Conservation (phyloP, 768 basidiomycete species). For the Lactarius hatsudake region DNA sequence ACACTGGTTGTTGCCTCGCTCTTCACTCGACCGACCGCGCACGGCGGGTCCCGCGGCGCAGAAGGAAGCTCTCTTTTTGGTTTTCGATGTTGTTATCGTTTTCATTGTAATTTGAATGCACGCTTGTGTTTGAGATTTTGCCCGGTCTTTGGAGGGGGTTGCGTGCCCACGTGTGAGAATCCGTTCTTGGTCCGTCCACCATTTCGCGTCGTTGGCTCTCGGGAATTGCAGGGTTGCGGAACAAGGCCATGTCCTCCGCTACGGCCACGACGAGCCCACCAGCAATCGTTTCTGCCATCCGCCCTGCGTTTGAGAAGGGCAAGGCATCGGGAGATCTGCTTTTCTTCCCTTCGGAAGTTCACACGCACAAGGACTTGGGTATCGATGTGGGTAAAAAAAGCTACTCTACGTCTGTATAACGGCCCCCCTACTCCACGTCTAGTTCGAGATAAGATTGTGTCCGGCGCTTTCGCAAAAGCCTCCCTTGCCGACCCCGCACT, state of each 20-base stretch:
- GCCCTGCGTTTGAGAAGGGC: slow-evolving; percentile 56
- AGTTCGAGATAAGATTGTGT: slow-evolving; percentile 88
- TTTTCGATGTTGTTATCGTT: background rate
- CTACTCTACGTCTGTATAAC: background rate
- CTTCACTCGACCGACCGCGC: slow-evolving; percentile 6
- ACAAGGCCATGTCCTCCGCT: slow-evolving; percentile 8
- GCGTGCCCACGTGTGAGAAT: background rate
- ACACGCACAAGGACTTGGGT: slow-evolving; percentile 56
- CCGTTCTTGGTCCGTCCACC: background rate
- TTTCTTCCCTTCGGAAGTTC: slow-evolving; percentile 74
- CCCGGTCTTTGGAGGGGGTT: too few species aligned
- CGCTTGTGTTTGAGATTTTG: background rate
- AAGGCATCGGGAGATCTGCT: slow-evolving; percentile 61
- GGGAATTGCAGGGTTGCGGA: slow-evolving; percentile 3
- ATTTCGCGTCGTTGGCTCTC: slow-evolving; percentile 17
- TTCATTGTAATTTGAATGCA: background rate
- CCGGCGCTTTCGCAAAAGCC: slow-evolving; percentile 84
- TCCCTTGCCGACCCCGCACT: slow-evolving; percentile 44
- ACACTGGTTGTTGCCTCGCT: slow-evolving; percentile 23
- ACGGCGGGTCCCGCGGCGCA: slow-evolving; percentile 17
- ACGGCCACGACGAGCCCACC: slow-evolving; percentile 5
- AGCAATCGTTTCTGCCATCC: slow-evolving; percentile 52
- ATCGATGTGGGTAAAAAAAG: slow-evolving; percentile 51
- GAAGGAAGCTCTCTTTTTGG: slow-evolving; percentile 7
- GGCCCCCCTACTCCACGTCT: background rate